These are phyloP conservation scores for Artemisia tridentata DNA, from an alignment of 129 eudicot species.

Conservation along the genomic window DNA sequence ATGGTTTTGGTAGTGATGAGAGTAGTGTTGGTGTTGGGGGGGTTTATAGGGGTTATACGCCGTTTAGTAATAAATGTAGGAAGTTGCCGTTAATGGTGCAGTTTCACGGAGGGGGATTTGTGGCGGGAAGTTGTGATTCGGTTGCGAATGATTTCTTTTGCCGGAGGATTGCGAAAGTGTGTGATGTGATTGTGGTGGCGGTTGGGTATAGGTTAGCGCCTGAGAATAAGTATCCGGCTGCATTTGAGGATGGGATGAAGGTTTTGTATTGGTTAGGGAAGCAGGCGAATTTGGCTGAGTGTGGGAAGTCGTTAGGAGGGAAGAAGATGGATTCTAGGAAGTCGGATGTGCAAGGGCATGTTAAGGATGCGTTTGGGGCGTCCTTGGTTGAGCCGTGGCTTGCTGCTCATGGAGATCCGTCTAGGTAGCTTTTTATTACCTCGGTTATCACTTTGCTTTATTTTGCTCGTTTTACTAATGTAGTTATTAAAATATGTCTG, in stretches of 20 bases:
- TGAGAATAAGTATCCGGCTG: slow-evolving; percentile 58
- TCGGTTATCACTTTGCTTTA: neutral
- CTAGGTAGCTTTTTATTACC: slow-evolving; percentile 49
- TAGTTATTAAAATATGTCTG: neutral
- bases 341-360: slow-evolving; percentile 62
- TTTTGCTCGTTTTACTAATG: neutral
- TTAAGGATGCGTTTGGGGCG: slow-evolving; percentile 92
- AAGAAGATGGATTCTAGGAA: slow-evolving; percentile 47
- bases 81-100: slow-evolving; percentile 81
- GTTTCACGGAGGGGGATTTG: slow-evolving; percentile 96
- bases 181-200: slow-evolving; percentile 90
- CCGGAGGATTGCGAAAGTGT: slow-evolving; percentile 72
- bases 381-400: slow-evolving; percentile 97
- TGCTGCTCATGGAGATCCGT: slow-evolving; percentile 97
- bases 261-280: slow-evolving; percentile 40
- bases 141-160: slow-evolving; percentile 82
- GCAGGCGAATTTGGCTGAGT: slow-evolving; percentile 40
- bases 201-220: slow-evolving; percentile 96
- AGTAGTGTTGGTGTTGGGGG: slow-evolving; percentile 18
- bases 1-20: slow-evolving; percentile 45
- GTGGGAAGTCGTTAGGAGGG: slow-evolving; percentile 55
- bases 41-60: slow-evolving; percentile 70
- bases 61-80: slow-evolving; percentile 43
- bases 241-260: slow-evolving; percentile 39
- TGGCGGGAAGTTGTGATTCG: slow-evolving; percentile 87